Percentiles rank a stretch among this genome's conserved stretches.
Conservation (phyloP, 2,329 filamentous ascomycete species). For the Pseudocercospora crystallina region DNA sequence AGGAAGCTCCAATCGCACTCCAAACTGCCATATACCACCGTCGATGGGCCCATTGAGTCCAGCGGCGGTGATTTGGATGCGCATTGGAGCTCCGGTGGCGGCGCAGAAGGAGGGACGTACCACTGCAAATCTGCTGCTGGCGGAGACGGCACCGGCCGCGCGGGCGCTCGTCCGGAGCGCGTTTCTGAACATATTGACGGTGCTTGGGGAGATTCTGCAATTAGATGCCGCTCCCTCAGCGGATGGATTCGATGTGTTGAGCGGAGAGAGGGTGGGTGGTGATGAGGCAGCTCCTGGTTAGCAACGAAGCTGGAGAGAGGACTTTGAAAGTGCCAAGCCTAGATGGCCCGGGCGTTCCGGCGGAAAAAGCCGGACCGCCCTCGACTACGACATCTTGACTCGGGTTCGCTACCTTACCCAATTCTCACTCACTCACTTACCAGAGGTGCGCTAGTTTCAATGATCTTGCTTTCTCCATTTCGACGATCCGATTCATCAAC, state of each 20-base stretch:
- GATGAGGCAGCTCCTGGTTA: constrained; percentile 5
- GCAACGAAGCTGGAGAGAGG: too few species aligned
- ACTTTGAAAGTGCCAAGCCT: too few species aligned
- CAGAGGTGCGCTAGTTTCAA: too few species aligned
- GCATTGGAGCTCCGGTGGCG: constrained; percentile 46
- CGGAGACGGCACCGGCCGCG: constrained; percentile 90
- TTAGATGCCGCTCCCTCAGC: constrained; percentile 32
- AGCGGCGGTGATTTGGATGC: constrained; percentile 26
- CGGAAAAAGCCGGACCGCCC: too few species aligned
- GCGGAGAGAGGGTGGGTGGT: constrained; percentile 29
- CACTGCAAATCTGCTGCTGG: constrained; percentile 84
- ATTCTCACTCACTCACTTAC: too few species aligned
- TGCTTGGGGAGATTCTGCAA: constrained; percentile 43
- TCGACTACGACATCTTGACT: too few species aligned
- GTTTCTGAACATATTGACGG: constrained; percentile 85
- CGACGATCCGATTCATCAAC: too few species aligned
- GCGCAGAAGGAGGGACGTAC: constrained; percentile 66
- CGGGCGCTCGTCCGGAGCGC: constrained; percentile 95
- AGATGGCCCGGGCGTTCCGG: too few species aligned
- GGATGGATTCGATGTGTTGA: constrained; percentile 23
- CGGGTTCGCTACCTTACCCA: too few species aligned
- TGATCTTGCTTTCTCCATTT: too few species aligned
- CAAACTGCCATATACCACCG: constrained; percentile 39
- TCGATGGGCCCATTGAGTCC: constrained; percentile 43
- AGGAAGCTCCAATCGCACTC: constrained; percentile 35